Percentiles rank a stretch among this genome's conserved stretches.
These are phyloP conservation scores for Calocybe indica DNA, from an alignment of 768 basidiomycete genomes.

Conservation along the genomic window DNA sequence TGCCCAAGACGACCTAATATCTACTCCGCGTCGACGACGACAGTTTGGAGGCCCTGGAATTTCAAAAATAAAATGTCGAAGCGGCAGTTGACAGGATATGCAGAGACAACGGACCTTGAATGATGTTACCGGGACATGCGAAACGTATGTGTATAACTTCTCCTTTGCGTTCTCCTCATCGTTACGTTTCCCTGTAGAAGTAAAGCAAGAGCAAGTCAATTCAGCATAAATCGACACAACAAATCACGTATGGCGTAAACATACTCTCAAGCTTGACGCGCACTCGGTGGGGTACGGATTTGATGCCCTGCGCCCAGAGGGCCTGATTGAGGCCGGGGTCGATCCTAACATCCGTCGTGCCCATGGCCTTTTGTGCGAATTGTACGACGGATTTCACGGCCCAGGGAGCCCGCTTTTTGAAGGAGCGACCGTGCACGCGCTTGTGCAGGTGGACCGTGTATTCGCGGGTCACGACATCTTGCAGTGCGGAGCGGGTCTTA, in stretches of 20 bases:
- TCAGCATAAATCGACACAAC: not conserved
- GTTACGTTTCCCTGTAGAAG: constrained; percentile 81
- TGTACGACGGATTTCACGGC: constrained; percentile 91
- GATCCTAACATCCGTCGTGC: constrained; percentile 87
- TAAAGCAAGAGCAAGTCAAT: constrained; percentile 5
- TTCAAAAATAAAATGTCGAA: constrained; percentile 1
- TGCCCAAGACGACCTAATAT: constrained; percentile 9
- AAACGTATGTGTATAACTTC: constrained; percentile 92
- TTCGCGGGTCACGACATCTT: constrained; percentile 97
- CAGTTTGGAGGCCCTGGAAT: constrained; percentile 76
- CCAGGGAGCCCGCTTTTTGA: constrained; percentile 97
- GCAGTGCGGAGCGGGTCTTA: constrained; percentile 93
- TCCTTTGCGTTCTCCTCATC: constrained; percentile 99
- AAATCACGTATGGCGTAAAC: constrained; percentile 7
- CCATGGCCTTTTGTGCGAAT: constrained; percentile 95
- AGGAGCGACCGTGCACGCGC: constrained; percentile 83
- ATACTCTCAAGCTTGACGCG: constrained; percentile 90
- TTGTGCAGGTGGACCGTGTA: constrained; percentile 99
- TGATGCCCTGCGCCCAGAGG: constrained; percentile 91
- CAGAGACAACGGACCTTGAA: constrained; percentile 72
- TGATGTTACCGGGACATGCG: constrained; percentile 65
- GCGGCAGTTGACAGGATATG: not conserved
- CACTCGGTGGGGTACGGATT: constrained; percentile 87
- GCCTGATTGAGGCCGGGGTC: constrained; percentile 97
- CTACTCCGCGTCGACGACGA: constrained; percentile 78